A percentile compares a stretch with the other conserved stretches of the same genome.
Evolutionary conservation across 2,329 filamentous ascomycete genomes (phyloP).

Genomic region (Exophiala sideris): DNA sequence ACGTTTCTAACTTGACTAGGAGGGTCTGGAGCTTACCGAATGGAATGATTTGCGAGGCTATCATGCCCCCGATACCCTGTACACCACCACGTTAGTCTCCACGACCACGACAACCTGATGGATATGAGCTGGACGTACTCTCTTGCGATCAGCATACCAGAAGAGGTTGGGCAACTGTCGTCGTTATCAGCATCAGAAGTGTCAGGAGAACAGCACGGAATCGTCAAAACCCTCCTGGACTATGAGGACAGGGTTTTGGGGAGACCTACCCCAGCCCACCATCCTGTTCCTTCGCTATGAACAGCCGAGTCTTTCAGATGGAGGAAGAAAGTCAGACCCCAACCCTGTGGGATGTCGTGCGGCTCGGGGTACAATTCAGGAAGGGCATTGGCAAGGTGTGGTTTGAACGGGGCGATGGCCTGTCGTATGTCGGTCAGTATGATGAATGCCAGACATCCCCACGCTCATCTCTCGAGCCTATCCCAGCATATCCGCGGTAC

Average conservation of each 20-base stretch:
- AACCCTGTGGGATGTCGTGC: conserved; percentile 57
- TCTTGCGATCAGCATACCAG: conserved; percentile 63
- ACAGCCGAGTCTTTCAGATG: conserved; percentile 46
- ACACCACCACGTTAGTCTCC: conserved; percentile 3
- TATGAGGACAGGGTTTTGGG: background rate
- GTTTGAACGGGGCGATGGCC: conserved; percentile 46
- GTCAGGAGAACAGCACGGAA: no score
- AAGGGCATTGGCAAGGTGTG: conserved; percentile 47
- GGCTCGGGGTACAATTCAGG: conserved; percentile 53
- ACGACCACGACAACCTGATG: background rate
- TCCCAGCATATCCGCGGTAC: background rate
- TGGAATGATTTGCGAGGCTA: conserved; percentile 28
- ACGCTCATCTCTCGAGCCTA: background rate
- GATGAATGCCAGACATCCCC: background rate
- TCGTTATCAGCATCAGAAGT: no score
- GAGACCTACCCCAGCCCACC: conserved; percentile 52
- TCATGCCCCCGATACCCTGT: conserved; percentile 28
- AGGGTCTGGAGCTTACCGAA: conserved; percentile 18
- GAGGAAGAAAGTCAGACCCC: conserved; percentile 62
- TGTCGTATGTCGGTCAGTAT: background rate
- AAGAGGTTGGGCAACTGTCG: conserved; percentile 52
- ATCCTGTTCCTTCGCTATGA: conserved; percentile 49
- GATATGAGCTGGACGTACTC: conserved; percentile 32
- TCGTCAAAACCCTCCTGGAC: no score
- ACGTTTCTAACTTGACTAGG: no score